These are phyloP conservation scores for Cenococcum geophilum DNA, from an alignment of 495 filamentous ascomycete genomes.

Conservation along the genomic window DNA sequence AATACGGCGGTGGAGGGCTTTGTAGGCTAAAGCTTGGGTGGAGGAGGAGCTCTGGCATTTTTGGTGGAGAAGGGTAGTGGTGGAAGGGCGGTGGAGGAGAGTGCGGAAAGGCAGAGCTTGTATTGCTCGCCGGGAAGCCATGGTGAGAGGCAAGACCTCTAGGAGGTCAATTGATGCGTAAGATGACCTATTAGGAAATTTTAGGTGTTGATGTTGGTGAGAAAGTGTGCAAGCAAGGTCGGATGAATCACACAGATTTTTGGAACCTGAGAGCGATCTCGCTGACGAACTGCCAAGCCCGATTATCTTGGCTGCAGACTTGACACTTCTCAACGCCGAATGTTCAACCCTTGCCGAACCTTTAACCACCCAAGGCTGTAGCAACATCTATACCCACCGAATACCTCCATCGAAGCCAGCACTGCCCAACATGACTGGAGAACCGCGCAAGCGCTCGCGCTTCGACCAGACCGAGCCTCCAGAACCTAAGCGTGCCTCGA, in stretches of 20 bases:
- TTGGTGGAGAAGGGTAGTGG: conserved; percentile 21
- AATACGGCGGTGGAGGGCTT: conserved; percentile 86
- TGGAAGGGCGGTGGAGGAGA: conserved; percentile 6
- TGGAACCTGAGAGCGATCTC: conserved; percentile 12
- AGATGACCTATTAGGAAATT: neutral
- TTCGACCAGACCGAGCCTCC: conserved; percentile 79
- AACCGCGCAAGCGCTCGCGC: conserved; percentile 79
- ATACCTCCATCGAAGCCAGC: conserved; percentile 20
- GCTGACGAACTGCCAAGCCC: neutral
- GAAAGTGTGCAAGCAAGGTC: neutral
- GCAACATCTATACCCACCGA: neutral
- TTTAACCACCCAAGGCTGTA: conserved; percentile 23
- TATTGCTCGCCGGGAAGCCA: conserved; percentile 40
- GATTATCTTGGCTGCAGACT: conserved; percentile 28
- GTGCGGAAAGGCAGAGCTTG: conserved; percentile 29
- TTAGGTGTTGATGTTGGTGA: neutral
- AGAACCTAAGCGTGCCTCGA: conserved; percentile 61
- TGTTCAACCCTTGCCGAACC: neutral
- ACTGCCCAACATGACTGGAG: conserved; percentile 61
- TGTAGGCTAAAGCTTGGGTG: conserved; percentile 93
- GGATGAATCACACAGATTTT: conserved; percentile 11
- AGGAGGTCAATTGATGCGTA: conserved; percentile 22
- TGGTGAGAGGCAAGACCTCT: conserved; percentile 16
- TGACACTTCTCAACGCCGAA: neutral
- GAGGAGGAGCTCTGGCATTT: conserved; percentile 51